Evolutionary conservation across 208 protist species (phyloP), one percentile per base, ranked within the genome.

Genomic region (Balamuthia mandrillaris): DNA sequence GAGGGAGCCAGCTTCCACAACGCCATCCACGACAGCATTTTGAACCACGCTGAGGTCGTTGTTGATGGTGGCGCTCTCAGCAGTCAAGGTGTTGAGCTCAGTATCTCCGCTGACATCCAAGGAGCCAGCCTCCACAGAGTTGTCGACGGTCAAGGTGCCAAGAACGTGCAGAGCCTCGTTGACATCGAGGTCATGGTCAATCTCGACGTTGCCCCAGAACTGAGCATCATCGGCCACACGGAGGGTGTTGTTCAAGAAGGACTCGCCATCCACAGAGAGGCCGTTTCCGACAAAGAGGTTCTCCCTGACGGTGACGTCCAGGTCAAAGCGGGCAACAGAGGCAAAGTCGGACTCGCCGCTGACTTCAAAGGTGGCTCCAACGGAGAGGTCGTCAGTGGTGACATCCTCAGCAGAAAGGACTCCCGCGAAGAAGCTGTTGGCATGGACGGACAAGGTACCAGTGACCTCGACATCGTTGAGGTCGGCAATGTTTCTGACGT

Each of bases 321-420:
- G 52, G 10, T 39, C 24, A 31, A 78, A 78, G 3, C 58, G 44
- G 3, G 68, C 68, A 27, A 60, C 45, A 21, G 37, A 49, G 21
- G 52, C 29, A 3, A 78, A 42, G 31, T 78, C 68, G 18, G 58
- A 49, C 45, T 78, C 68, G 47, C 68, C 68, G 68, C 68, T 49
- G 29, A 78, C 68, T 27, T 78, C 58, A 33, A 78, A 49, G 47
- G 52, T 78, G 29, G 58, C 4, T 29, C 58, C 68, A 3, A 78
- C 16, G 31, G 52, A 42, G 2, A 78, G 45, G n/a, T 56, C 58
- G 68, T n/a, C n/a, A n/a, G n/a, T n/a, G n/a, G n/a, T n/a, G n/a
- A n/a, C n/a, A n/a, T n/a, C n/a, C n/a, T n/a, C n/a, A n/a, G n/a
- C n/a, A n/a, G n/a, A n/a, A n/a, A n/a, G n/a, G n/a, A n/a, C n/a